Evolutionary conservation across 2,329 filamentous ascomycete species (phyloP).

Genomic region (Penicillium hordei): DNA sequence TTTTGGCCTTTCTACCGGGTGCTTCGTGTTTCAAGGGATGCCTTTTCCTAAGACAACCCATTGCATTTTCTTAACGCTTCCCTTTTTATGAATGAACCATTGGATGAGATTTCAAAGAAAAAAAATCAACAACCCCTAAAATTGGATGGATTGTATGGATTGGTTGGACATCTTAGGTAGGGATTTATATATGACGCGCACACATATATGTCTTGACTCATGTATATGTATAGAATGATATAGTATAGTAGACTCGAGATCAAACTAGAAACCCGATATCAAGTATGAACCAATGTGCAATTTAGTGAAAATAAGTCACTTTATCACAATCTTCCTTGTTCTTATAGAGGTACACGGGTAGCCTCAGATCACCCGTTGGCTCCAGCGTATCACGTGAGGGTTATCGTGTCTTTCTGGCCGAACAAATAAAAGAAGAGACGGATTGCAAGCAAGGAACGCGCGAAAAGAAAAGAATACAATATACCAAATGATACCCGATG

Average conservation of each 20-base stretch:
- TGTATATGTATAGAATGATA: background rate
- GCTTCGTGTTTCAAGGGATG: constrained; percentile 11
- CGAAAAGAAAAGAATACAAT: background rate
- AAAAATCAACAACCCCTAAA: background rate
- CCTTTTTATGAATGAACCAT: constrained; percentile 8
- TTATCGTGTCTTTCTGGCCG: constrained; percentile 8
- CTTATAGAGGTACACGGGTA: constrained; percentile 2
- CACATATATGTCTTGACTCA: background rate
- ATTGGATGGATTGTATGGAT: background rate
- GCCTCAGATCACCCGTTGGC: constrained; percentile 23
- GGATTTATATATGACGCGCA: background rate
- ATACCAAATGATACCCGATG: constrained; percentile 1
- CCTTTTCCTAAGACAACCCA: constrained; percentile 17
- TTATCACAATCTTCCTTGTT: background rate
- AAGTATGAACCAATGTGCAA: background rate
- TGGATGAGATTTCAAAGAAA: background rate
- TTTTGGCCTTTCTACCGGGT: constrained; percentile 20
- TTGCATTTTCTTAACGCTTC: constrained; percentile 12
- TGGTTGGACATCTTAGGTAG: background rate
- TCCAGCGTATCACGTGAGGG: constrained; percentile 27
- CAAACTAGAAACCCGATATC: background rate
- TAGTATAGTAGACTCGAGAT: background rate
- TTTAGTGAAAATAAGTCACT: background rate
- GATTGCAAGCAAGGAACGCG: background rate
- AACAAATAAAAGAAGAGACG: constrained; percentile 5